Conservation (phyloP, 1,284 basidiomycete genomes). For the Wallemia mellicola region DNA sequence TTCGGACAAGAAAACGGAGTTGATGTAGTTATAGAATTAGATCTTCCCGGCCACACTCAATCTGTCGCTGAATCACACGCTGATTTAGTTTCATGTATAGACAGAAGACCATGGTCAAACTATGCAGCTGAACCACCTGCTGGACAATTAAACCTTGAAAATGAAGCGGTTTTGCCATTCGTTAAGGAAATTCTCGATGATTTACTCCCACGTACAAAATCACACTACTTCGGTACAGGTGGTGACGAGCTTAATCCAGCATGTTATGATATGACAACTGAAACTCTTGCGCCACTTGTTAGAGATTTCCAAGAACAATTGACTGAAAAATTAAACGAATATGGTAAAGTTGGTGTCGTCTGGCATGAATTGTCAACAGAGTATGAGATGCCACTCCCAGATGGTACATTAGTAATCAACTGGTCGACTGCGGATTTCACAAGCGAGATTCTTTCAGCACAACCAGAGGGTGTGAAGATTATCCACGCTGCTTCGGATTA, state of each 20-base stretch:
- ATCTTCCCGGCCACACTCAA: slow-evolving; percentile 12
- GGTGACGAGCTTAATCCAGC: slow-evolving; percentile 12
- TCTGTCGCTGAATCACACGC: slow-evolving; percentile 6
- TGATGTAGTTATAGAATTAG: slow-evolving; percentile 9
- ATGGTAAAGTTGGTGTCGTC: slow-evolving; percentile 10
- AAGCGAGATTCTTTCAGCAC: slow-evolving; percentile 7
- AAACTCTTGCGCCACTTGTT: slow-evolving; percentile 5
- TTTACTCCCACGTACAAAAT: not conserved
- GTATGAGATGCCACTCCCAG: slow-evolving; percentile 8
- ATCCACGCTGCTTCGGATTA: slow-evolving; percentile 6
- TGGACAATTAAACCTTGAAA: slow-evolving; percentile 9
- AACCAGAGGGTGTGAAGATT: slow-evolving; percentile 7
- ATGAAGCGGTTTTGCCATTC: slow-evolving; percentile 5
- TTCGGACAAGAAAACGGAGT: slow-evolving; percentile 11
- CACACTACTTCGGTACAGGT: slow-evolving; percentile 9
- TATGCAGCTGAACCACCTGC: slow-evolving; percentile 10
- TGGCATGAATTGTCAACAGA: slow-evolving; percentile 13
- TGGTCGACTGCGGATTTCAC: slow-evolving; percentile 11
- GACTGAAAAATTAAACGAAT: slow-evolving; percentile 5
- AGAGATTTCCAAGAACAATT: slow-evolving; percentile 9
- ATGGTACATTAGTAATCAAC: slow-evolving; percentile 11
- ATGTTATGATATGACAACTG: slow-evolving; percentile 6
- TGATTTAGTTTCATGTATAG: not conserved
- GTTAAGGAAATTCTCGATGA: slow-evolving; percentile 2
- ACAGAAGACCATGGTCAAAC: not conserved